Conservation (phyloP, 305 asterid species). For the Fraxinus paxiana region DNA sequence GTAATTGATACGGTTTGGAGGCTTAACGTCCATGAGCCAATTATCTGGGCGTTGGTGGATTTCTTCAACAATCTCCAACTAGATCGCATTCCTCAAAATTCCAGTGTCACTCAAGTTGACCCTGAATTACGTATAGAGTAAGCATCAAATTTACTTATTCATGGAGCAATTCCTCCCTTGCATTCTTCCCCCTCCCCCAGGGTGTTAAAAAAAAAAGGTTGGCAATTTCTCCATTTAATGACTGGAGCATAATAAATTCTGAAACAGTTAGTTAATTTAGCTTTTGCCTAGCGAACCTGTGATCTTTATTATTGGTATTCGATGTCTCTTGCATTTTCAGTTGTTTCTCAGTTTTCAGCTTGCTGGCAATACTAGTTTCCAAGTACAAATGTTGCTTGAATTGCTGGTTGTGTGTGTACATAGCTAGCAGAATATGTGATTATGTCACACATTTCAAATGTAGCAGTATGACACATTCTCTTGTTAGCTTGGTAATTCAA, state of each 20-base stretch:
- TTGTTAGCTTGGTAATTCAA: not conserved
- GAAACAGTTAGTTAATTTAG: conserved; percentile 1
- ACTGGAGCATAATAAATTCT: not conserved
- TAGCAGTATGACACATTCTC: not conserved
- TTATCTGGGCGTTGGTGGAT: conserved; percentile 91
- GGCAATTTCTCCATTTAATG: not conserved
- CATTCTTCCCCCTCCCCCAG: not conserved
- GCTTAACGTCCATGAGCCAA: conserved; percentile 88
- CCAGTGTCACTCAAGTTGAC: conserved; percentile 87
- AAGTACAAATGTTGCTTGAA: not conserved
- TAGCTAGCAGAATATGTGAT: not conserved
- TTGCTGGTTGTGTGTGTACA: not conserved
- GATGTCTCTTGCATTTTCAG: not conserved
- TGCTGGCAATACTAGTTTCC: not conserved
- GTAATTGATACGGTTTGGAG: conserved; percentile 83
- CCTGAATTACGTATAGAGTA: conserved; percentile 97
- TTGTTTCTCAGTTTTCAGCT: conserved; percentile 1
- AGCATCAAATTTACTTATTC: conserved; percentile 27
- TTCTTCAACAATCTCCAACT: conserved; percentile 76
- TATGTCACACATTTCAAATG: not conserved
- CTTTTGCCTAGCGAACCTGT: not conserved
- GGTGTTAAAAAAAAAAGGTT: not conserved
- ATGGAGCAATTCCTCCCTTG: not conserved
- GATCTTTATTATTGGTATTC: not conserved
- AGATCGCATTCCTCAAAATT: conserved; percentile 68